These are phyloP conservation scores for Mycena floridula DNA, from an alignment of 768 basidiomycete species.

Conservation along the genomic window DNA sequence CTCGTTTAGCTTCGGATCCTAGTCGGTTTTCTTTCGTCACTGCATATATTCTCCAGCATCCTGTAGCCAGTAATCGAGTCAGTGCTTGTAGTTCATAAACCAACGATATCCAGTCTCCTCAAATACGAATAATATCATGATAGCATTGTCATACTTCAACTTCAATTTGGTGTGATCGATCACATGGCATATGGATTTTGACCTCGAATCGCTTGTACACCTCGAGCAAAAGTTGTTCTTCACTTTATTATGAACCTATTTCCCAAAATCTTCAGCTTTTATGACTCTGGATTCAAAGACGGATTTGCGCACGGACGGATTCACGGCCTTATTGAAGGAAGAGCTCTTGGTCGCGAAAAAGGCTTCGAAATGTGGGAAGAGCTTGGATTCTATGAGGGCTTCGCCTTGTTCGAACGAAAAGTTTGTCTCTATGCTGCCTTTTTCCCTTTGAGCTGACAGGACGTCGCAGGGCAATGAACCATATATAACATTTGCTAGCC, in stretches of 20 bases:
- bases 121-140: too few species aligned
- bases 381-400: conserved; percentile 87
- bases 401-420: conserved; percentile 48
- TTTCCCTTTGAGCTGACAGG: not conserved
- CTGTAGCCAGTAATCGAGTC: too few species aligned
- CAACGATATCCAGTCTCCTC: too few species aligned
- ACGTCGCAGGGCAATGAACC: conserved; percentile 45
- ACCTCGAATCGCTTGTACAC: conserved; percentile 52
- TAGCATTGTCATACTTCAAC: too few species aligned
- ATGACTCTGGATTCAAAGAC: conserved; percentile 65
- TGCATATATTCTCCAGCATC: too few species aligned
- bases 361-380: conserved; percentile 97
- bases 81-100: too few species aligned
- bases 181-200: conserved; percentile 23
- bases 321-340: conserved; percentile 86
- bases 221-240: conserved; percentile 52
- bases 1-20: too few species aligned
- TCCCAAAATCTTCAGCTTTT: conserved; percentile 49
- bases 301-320: conserved; percentile 82
- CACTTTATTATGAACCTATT: not conserved
- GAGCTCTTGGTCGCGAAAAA: conserved; percentile 81
- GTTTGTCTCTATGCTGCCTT: conserved; percentile 27
- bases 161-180: too few species aligned
- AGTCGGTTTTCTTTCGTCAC: too few species aligned
- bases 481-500: conserved; percentile 63